phyloP scores from a whole-genome alignment of 2,329 filamentous ascomycete genomes.

The Apiospora pterosperma region DNA sequence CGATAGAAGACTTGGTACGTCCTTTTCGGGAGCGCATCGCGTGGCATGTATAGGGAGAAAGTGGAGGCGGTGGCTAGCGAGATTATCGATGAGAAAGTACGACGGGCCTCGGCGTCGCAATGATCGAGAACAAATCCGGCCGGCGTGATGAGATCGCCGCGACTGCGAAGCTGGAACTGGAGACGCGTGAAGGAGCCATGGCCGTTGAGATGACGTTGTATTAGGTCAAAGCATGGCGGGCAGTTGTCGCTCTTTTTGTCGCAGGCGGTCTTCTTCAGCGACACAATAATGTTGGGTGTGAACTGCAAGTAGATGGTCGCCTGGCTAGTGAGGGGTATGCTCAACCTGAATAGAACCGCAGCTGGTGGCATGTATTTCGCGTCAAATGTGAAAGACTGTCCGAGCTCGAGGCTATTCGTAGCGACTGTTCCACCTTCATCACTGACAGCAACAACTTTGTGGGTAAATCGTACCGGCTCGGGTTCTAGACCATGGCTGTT shows the following conservation, averaged over 20 bases:
- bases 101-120: not conserved
- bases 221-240: not conserved
- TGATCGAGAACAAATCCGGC: not conserved
- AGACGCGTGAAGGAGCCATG: not conserved
- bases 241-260: not conserved
- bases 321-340: not conserved
- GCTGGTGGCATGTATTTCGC: not conserved
- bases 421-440: not conserved
- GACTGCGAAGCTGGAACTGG: not conserved
- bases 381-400: not conserved
- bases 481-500: no score
- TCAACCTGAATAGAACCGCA: not conserved
- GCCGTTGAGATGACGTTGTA: not conserved
- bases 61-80: not conserved
- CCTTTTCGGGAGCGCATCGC: not conserved
- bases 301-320: not conserved
- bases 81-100: not conserved
- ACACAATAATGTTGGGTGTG: not conserved
- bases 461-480: not conserved
- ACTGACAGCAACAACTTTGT: not conserved
- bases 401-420: not conserved
- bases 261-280: not conserved
- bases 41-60: constrained; percentile 6
- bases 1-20: not conserved
- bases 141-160: not conserved